Evolutionary conservation across 2,329 filamentous ascomycete species (phyloP).

Genomic region (Sordariomycetes sp.): DNA sequence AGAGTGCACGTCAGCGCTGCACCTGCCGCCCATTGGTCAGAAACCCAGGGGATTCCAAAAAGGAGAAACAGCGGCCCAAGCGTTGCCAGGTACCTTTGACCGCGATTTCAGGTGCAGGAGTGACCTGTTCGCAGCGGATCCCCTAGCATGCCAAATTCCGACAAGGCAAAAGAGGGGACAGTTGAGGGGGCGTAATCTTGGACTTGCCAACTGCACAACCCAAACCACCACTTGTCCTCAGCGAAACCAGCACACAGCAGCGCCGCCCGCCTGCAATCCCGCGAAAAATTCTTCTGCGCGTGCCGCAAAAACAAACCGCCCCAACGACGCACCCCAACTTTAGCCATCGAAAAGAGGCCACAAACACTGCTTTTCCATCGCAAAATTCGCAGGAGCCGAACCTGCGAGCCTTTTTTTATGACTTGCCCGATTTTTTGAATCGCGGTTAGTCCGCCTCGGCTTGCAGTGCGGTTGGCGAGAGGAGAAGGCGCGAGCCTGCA

Average conservation of each 20-base stretch:
- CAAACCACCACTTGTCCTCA: not conserved
- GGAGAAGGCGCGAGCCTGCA: conserved; percentile 15
- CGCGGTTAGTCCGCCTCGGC: conserved; percentile 46
- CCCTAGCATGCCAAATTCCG: not conserved
- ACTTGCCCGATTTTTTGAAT: conserved; percentile 56
- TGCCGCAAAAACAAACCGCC: conserved; percentile 44
- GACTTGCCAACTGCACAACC: not conserved
- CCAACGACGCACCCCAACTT: conserved; percentile 28
- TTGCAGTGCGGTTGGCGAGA: no score
- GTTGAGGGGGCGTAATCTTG: not conserved
- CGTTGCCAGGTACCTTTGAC: not conserved
- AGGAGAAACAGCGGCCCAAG: conserved; percentile 4
- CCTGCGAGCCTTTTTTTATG: conserved; percentile 49
- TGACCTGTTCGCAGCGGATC: conserved; percentile 1
- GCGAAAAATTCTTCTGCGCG: conserved; percentile 47
- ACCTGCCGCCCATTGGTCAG: no score
- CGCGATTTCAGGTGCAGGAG: not conserved
- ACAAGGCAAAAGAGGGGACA: not conserved
- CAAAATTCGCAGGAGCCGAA: conserved; percentile 33
- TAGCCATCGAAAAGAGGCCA: conserved; percentile 44
- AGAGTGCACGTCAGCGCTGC: no score
- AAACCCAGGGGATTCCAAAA: conserved; percentile 1
- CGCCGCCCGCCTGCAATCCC: conserved; percentile 17
- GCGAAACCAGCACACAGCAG: no score
- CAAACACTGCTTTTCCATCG: conserved; percentile 44